These are phyloP conservation scores for Fistulinella cinereoalba DNA, from an alignment of 1,284 basidiomycete species.

Conservation along the genomic window DNA sequence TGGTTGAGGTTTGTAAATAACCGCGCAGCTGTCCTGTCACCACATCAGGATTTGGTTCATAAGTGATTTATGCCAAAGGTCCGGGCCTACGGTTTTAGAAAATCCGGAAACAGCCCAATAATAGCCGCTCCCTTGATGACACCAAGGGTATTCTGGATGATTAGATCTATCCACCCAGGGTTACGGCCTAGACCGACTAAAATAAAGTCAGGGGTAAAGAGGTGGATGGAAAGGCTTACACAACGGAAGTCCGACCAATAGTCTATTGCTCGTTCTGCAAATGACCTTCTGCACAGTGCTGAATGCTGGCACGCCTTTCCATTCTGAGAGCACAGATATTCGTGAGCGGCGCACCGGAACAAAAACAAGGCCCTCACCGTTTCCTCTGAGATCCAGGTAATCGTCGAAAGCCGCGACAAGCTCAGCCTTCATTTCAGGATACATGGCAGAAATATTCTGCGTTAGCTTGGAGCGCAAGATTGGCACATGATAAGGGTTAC, in stretches of 20 bases:
- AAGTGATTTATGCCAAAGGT: too few species aligned
- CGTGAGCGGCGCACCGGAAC: too few species aligned
- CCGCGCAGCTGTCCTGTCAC: neutral
- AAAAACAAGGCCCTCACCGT: slow-evolving; percentile 14
- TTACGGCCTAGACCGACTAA: slow-evolving; percentile 36
- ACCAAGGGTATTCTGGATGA: slow-evolving; percentile 33
- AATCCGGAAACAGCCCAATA: slow-evolving; percentile 36
- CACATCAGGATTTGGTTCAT: neutral
- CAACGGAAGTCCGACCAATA: slow-evolving; percentile 40
- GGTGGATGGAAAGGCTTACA: slow-evolving; percentile 27
- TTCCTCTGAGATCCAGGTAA: slow-evolving; percentile 6
- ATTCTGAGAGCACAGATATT: slow-evolving; percentile 1
- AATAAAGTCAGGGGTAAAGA: too few species aligned
- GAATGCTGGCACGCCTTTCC: slow-evolving; percentile 28
- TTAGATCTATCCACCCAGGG: slow-evolving; percentile 35
- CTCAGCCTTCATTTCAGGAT: slow-evolving; percentile 34
- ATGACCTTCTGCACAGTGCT: slow-evolving; percentile 26
- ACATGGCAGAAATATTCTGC: slow-evolving; percentile 26
- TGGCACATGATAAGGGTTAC: slow-evolving; percentile 30
- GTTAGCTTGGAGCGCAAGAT: slow-evolving; percentile 29
- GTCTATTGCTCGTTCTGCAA: slow-evolving; percentile 34
- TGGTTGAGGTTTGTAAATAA: neutral
- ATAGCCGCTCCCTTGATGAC: slow-evolving; percentile 27
- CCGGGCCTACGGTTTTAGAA: slow-evolving; percentile 35
- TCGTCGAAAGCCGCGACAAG: slow-evolving; percentile 29